These are phyloP conservation scores for Pyrenophora teres DNA, from an alignment of 2,329 filamentous ascomycete genomes.

Conservation along the genomic window DNA sequence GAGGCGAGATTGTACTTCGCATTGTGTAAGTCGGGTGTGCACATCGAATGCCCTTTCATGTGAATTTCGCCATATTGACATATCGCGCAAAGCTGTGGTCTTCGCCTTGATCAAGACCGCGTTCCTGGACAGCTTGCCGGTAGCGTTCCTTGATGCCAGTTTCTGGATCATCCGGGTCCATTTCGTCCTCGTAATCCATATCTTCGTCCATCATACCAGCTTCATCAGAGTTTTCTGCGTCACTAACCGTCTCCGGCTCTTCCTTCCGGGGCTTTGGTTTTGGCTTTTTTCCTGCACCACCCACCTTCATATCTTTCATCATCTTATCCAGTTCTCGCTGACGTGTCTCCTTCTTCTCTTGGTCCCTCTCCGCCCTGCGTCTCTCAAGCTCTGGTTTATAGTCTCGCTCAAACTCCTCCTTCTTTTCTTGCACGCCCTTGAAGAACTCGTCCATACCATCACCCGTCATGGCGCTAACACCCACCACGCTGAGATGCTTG, in stretches of 20 bases:
- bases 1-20: conserved; percentile 15
- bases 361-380: conserved; percentile 74
- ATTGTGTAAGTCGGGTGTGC: conserved; percentile 5
- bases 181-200: conserved; percentile 57
- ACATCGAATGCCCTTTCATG: conserved; percentile 25
- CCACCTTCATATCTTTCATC: conserved; percentile 87
- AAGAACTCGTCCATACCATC: conserved; percentile 94
- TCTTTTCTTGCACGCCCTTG: conserved; percentile 82
- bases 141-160: conserved; percentile 77
- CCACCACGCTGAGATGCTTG: conserved; percentile 87
- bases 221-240: conserved; percentile 58
- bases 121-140: conserved; percentile 69
- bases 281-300: conserved; percentile 35
- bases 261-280: conserved; percentile 47
- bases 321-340: conserved; percentile 87
- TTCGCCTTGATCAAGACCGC: conserved; percentile 47
- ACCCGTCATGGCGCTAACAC: conserved; percentile 90
- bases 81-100: conserved; percentile 60
- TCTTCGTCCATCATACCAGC: conserved; percentile 60
- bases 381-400: conserved; percentile 91
- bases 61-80: conserved; percentile 46
- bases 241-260: conserved; percentile 57
- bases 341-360: conserved; percentile 70
- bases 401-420: conserved; percentile 83
- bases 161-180: conserved; percentile 60